Evolutionary conservation across 2,329 filamentous ascomycete genomes (phyloP), one percentile per base, ranked within the genome.

Genomic region (Curvularia spicifera): DNA sequence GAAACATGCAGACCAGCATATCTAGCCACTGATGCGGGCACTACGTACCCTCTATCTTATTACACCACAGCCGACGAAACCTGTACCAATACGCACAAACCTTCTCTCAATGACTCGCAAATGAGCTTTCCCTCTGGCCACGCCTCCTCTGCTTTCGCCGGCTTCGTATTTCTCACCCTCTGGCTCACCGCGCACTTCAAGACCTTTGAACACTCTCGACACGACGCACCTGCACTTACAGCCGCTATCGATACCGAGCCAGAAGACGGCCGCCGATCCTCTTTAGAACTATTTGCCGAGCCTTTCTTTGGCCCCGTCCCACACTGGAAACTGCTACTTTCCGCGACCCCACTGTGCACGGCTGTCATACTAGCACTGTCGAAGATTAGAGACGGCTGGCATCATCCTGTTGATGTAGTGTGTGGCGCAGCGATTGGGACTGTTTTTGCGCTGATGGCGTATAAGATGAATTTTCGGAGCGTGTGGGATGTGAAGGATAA

Each of bases 351-450:
- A 0, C 76, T 91, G 28, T 81, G 91, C 0, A 83, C 85, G 1
- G 89, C 88, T 0, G 78, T 80, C 0, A 77, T 91, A 0, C 88
- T 91, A 24, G 87, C 84, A 0, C 87, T 86, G 3, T 85, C 86
- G 0, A 79, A 91, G 33, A 87, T 88, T 0, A 87, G 90, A 52
- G 77, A 91, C 63, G 84, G 88, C n/a, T 75, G 67, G 74, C 89
- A 92, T 75, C 87, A 91, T 74, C 89, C 87, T 82, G 88, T 89
- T 55, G 89, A 91, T 59, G 79, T 89, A 7, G 54, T 90, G 0
- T 85, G 84, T 0, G 88, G 88, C 2, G 86, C 81, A 0, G 68
- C 84, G 18, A 87, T 90, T 26, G 88, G 88, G 1, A 85, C 82
- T 0, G 66, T 84, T 51, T 85, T 89, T 72, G 88, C 88, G 0